These are phyloP conservation scores for Mallotus repandus DNA, from an alignment of 441 rosid species.

Conservation along the genomic window DNA sequence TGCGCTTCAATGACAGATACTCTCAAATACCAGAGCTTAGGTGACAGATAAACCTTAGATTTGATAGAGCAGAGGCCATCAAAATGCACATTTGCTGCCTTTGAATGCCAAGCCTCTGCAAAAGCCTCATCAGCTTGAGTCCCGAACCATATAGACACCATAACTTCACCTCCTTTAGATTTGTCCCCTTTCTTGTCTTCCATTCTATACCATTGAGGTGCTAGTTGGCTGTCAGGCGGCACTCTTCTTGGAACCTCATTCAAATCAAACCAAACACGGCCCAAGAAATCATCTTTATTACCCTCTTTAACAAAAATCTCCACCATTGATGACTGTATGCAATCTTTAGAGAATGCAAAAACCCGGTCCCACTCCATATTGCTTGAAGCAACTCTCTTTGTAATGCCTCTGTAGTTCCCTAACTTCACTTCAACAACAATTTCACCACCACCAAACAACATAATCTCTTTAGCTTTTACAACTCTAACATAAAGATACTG, in stretches of 20 bases:
- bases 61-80: conserved; percentile 38
- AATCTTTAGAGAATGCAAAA: conserved; percentile 48
- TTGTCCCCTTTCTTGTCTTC: conserved; percentile 42
- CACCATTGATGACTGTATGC: conserved; percentile 43
- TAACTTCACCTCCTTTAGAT: conserved; percentile 45
- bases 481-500: conserved; percentile 47
- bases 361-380: conserved; percentile 49
- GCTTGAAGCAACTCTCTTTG: conserved; percentile 29
- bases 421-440: conserved; percentile 34
- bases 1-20: conserved; percentile 58
- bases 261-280: conserved; percentile 40
- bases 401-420: conserved; percentile 37
- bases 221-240: conserved; percentile 56
- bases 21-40: conserved; percentile 54
- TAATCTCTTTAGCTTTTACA: conserved; percentile 40
- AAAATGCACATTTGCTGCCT: conserved; percentile 71
- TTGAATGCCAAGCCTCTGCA: conserved; percentile 51
- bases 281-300: conserved; percentile 34
- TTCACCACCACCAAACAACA: conserved; percentile 25
- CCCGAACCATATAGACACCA: conserved; percentile 55
- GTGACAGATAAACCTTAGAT: conserved; percentile 54
- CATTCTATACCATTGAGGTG: conserved; percentile 54
- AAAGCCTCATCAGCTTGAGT: conserved; percentile 56
- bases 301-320: conserved; percentile 39
- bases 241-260: conserved; percentile 48